phyloP scores from a whole-genome alignment of 192 early-diverging fungal genomes.

The Phlyctochytrium arcticum region DNA sequence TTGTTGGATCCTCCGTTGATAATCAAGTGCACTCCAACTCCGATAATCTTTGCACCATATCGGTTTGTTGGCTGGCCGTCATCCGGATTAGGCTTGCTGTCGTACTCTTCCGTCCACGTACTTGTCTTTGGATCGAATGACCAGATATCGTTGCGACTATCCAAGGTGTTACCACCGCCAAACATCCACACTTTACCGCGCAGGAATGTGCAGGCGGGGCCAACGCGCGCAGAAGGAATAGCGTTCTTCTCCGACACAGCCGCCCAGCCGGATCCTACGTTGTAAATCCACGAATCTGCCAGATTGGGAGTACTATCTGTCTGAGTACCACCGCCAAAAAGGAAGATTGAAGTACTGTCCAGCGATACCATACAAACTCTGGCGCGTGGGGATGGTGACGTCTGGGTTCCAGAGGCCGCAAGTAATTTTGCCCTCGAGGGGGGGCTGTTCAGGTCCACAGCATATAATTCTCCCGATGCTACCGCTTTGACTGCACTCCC shows the following conservation, averaged over 20 bases:
- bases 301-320: not conserved
- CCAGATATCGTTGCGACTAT: not conserved
- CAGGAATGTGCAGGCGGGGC: not conserved
- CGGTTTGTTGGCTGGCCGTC: not conserved
- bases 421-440: too few relatives aligned
- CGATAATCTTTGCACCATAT: not conserved
- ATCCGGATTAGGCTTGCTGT: not conserved
- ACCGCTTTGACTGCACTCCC: too few relatives aligned
- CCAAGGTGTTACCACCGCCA: not conserved
- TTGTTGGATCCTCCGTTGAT: not conserved
- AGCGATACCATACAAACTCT: not conserved
- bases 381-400: too few relatives aligned
- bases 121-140: not conserved
- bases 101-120: not conserved
- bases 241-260: not conserved
- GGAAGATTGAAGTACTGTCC: not conserved
- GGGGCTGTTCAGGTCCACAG: too few relatives aligned
- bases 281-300: not conserved
- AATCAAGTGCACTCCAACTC: not conserved
- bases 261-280: not conserved
- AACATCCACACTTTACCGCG: not conserved
- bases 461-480: too few relatives aligned
- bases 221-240: not conserved
- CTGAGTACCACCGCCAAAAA: not conserved
- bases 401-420: too few relatives aligned